Base-by-base conservation (phyloP, 2,329 filamentous ascomycete genomes). In the Scopulariopsis brevicaulis region DNA sequence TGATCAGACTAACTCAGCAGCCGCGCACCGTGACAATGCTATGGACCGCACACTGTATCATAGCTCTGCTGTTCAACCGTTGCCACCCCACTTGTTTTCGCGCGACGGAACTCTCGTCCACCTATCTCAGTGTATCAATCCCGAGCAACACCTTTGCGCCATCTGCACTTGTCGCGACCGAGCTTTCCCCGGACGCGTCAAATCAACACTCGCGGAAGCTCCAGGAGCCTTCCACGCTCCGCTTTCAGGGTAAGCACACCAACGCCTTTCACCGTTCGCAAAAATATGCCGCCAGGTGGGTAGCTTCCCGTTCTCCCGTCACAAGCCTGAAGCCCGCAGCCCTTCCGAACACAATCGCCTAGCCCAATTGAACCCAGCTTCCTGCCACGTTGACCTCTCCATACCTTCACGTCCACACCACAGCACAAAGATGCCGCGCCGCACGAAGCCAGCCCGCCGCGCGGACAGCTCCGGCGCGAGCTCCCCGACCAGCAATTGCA, bases 211-310 rank as follows among this genome's bases (percentile, higher is more conserved):
- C 8, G 4, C 8, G 8, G n/a, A 24, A 50, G 5, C n/a, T 15
- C 40, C 40, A 46, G 15, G 2, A n/a, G 20, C 11, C 20, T 24
- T 24, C 12, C n/a, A 22, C 46, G 46, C 46, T n/a, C 46, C 46
- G 14, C 22, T 6, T 24, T 24, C 46, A 24, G 24, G 24, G n/a
- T 50, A 10, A 24, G 18, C 8, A 22, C 46, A 50, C 18, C 22
- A 50, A 24, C 12, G 20, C 4, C n/a, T 22, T 50, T 7, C 20
- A 8, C 8, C 12, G 46, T 50, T n/a, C 43, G 24, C 12, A 18
- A n/a, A n/a, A 52, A 62, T 32, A 67, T 67, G 65, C 65, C 65
- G 3, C 65, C 65, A 52, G 66, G 66, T 67, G 62, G 48, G 65
- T 60, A 53, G 25, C 7, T 46, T 53, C 32, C 28, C 15, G 40